These are phyloP conservation scores for Irpex rosettiformis DNA, from an alignment of 1,284 basidiomycete genomes.

Conservation along the genomic window DNA sequence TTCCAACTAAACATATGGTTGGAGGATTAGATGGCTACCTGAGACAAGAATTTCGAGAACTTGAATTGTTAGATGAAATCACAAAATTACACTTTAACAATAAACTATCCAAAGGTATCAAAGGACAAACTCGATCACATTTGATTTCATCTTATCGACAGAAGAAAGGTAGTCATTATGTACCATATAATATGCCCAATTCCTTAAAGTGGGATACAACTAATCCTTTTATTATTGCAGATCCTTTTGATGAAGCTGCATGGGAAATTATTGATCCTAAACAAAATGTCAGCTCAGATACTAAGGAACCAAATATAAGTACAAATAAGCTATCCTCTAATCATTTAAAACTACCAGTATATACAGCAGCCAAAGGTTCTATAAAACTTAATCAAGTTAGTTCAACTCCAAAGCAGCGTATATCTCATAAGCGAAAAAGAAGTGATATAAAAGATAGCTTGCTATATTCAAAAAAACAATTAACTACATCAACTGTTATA, in stretches of 20 bases:
- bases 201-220: neutral
- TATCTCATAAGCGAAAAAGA: no score
- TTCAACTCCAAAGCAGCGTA: no score
- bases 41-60: neutral
- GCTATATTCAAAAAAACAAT: no score
- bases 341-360: no score
- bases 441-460: no score
- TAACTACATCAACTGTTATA: no score
- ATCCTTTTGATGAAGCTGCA: neutral
- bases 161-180: neutral
- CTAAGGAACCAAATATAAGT: neutral
- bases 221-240: no score
- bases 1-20: conserved; percentile 1
- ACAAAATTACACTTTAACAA: neutral
- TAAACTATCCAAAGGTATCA: neutral
- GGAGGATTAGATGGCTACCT: neutral
- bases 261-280: neutral
- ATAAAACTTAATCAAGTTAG: no score
- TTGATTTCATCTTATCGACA: neutral
- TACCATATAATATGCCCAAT: neutral
- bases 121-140: neutral
- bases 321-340: no score
- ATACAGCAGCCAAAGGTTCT: no score
- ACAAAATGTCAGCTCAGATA: neutral
- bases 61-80: conserved; percentile 3